A percentile compares a stretch with the other conserved stretches of the same genome.
Evolutionary conservation across 2,329 filamentous ascomycete species (phyloP).

Genomic region (Colletotrichum coccodes): DNA sequence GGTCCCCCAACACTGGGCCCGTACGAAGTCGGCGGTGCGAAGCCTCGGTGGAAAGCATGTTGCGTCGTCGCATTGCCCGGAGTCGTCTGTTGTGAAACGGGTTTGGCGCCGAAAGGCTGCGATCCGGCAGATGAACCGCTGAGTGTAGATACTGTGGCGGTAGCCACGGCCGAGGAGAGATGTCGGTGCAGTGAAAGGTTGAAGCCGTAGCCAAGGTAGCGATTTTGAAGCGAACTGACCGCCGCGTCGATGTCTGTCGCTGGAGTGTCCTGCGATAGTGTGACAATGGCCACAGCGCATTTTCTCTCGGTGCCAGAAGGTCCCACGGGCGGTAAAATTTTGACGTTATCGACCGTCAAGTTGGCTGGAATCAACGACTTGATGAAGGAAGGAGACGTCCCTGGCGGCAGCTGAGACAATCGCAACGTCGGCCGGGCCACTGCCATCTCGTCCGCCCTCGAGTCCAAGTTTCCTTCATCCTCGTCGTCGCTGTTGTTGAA

Average conservation of each 20-base stretch:
- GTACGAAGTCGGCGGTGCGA: slow-evolving; percentile 83
- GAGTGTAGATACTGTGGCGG: slow-evolving; percentile 50
- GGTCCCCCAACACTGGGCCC: slow-evolving; percentile 50
- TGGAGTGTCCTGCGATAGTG: slow-evolving; percentile 81
- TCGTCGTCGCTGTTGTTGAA: slow-evolving; percentile 77
- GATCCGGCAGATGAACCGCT: slow-evolving; percentile 59
- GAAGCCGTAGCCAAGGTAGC: slow-evolving; percentile 86
- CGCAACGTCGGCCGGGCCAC: slow-evolving; percentile 71
- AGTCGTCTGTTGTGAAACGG: slow-evolving; percentile 57
- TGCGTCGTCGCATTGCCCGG: slow-evolving; percentile 50
- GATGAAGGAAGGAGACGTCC: slow-evolving; percentile 67
- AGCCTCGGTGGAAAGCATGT: slow-evolving; percentile 65
- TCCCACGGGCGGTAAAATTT: slow-evolving; percentile 69
- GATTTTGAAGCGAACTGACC: slow-evolving; percentile 82
- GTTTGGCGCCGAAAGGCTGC: slow-evolving; percentile 83
- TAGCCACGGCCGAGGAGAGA: slow-evolving; percentile 77
- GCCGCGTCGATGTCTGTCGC: slow-evolving; percentile 85
- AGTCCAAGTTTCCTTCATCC: slow-evolving; percentile 54
- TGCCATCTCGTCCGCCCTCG: slow-evolving; percentile 66
- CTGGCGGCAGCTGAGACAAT: slow-evolving; percentile 69
- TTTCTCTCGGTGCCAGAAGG: slow-evolving; percentile 71
- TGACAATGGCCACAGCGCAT: slow-evolving; percentile 82
- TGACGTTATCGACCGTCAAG: slow-evolving; percentile 77
- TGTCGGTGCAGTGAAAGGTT: slow-evolving; percentile 84
- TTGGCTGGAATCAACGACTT: slow-evolving; percentile 68